Evolutionary conservation across 2,329 filamentous ascomycete species (phyloP).

Genomic region (Colletotrichum sp.): DNA sequence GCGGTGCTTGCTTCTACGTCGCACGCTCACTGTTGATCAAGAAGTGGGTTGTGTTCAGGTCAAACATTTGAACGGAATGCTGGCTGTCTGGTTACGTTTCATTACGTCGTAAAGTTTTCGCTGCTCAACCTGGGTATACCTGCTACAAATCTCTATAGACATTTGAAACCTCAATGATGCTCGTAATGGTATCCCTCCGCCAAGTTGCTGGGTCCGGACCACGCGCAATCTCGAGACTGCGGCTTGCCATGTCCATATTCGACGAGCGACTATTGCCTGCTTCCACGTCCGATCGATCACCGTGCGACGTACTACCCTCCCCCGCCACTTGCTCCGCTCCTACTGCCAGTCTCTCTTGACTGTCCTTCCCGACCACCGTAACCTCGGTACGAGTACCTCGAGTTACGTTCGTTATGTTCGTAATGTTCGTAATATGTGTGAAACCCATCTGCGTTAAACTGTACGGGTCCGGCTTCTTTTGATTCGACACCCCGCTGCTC

Average conservation of each 20-base stretch:
- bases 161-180: background rate
- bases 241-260: background rate
- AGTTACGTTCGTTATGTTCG: background rate
- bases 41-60: background rate
- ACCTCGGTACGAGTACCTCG: background rate
- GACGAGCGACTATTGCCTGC: background rate
- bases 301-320: background rate
- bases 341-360: background rate
- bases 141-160: background rate
- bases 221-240: background rate
- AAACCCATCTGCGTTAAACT: slow-evolving; percentile 24
- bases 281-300: background rate
- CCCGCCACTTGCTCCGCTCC: background rate
- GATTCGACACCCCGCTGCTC: background rate
- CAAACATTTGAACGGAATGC: background rate
- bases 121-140: background rate
- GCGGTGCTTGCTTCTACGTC: background rate
- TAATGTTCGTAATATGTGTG: background rate
- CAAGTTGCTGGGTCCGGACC: background rate
- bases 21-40: background rate
- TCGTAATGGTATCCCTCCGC: background rate
- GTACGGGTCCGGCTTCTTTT: slow-evolving; percentile 23
- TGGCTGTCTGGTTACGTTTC: background rate
- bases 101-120: background rate
- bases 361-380: background rate